Evolutionary conservation across 495 filamentous ascomycete species (phyloP).

Genomic region (Chaetomium tenue): DNA sequence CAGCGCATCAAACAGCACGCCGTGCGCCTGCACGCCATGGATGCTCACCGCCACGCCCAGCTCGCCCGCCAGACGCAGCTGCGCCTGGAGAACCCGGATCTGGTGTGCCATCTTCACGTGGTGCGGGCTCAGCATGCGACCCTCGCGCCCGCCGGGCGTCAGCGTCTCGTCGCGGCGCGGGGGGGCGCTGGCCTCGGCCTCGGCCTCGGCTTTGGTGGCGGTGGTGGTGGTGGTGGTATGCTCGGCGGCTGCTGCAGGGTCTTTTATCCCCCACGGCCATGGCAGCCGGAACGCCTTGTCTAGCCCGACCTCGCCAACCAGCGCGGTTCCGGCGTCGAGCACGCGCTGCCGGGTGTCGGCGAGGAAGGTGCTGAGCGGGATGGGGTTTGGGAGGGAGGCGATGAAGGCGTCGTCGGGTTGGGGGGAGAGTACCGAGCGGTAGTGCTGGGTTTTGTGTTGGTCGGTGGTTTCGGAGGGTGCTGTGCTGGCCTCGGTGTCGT

Average conservation of each 20-base stretch:
- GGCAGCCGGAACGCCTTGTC: slow-evolving; percentile 86
- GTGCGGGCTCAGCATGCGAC: slow-evolving; percentile 68
- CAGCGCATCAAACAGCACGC: slow-evolving; percentile 72
- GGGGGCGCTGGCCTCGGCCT: background rate
- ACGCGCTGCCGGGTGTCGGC: slow-evolving; percentile 63
- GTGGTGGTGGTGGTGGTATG: background rate
- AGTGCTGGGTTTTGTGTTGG: slow-evolving; percentile 63
- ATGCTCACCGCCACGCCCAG: slow-evolving; percentile 77
- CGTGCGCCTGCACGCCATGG: slow-evolving; percentile 91
- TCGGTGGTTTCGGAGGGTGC: slow-evolving; percentile 39
- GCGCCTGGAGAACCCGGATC: slow-evolving; percentile 67
- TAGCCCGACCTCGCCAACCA: slow-evolving; percentile 87
- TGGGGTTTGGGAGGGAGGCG: slow-evolving; percentile 65
- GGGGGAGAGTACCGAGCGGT: slow-evolving; percentile 61
- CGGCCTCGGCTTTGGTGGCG: too few species aligned
- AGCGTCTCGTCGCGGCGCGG: slow-evolving; percentile 42
- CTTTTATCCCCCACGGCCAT: slow-evolving; percentile 50
- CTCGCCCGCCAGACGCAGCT: slow-evolving; percentile 82
- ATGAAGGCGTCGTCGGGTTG: slow-evolving; percentile 59
- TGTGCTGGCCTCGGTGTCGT: slow-evolving; percentile 51
- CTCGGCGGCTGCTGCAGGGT: background rate
- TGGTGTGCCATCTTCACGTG: slow-evolving; percentile 79
- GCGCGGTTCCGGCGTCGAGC: slow-evolving; percentile 58
- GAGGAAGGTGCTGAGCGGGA: slow-evolving; percentile 64
- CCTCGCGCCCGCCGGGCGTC: slow-evolving; percentile 82